phyloP scores from a whole-genome alignment of 495 filamentous ascomycete genomes.

The Chaetomidium leptoderma region DNA sequence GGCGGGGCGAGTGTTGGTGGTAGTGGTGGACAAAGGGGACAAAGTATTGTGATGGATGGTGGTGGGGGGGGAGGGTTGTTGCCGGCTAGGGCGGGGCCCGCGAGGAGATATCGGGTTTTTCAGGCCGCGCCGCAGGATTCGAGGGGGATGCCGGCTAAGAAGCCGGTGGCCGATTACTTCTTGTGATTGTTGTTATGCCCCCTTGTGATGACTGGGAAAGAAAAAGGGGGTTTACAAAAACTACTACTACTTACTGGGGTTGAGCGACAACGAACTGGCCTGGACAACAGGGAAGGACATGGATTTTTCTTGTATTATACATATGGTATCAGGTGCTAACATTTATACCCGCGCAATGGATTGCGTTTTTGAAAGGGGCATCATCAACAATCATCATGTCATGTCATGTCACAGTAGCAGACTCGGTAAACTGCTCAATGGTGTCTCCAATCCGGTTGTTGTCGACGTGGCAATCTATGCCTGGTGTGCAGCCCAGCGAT shows the following conservation, averaged over 20 bases:
- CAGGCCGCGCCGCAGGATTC: constrained; percentile 95
- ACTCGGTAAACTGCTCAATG: constrained; percentile 7
- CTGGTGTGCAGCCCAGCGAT: constrained; percentile 13
- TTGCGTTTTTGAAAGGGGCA: neutral
- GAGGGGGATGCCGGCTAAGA: constrained; percentile 97
- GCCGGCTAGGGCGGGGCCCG: constrained; percentile 63
- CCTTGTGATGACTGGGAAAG: neutral
- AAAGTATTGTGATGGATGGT: constrained; percentile 14
- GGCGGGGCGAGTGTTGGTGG: neutral
- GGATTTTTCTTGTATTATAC: too few species aligned
- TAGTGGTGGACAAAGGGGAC: constrained; percentile 20
- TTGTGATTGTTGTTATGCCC: constrained; percentile 43
- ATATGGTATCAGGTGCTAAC: too few species aligned
- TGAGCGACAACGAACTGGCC: too few species aligned
- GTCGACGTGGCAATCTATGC: constrained; percentile 12
- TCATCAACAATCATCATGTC: neutral
- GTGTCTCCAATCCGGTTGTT: constrained; percentile 3
- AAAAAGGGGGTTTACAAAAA: neutral
- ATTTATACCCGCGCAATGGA: too few species aligned
- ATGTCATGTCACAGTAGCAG: neutral
- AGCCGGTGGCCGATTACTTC: constrained; percentile 97
- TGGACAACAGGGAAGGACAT: too few species aligned
- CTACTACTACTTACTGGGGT: too few species aligned
- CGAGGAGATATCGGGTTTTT: constrained; percentile 89
- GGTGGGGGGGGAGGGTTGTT: too few species aligned